phyloP scores from a whole-genome alignment of 345 rosid species.

The Brassica rapa region DNA sequence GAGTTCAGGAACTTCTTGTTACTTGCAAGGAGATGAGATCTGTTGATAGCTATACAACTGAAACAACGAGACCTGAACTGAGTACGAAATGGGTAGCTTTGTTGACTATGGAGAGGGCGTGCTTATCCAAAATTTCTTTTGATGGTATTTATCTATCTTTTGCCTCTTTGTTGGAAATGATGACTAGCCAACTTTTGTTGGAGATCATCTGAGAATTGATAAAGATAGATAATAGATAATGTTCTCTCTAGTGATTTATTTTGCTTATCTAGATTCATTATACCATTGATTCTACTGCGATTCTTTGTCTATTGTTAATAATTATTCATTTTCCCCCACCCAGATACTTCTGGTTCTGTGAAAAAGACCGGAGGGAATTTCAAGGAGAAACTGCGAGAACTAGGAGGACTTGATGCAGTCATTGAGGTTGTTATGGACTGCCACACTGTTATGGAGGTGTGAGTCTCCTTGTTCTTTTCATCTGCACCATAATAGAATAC shows the following conservation, averaged over 20 bases:
- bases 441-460: constrained; percentile 79
- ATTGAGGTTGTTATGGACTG: constrained; percentile 74
- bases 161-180: not conserved
- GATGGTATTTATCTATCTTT: constrained; percentile 61
- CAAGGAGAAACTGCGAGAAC: constrained; percentile 83
- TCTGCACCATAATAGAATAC: constrained; percentile 29
- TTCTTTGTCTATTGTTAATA: constrained; percentile 2
- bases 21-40: constrained; percentile 69
- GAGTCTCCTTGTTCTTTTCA: constrained; percentile 42
- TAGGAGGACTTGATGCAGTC: constrained; percentile 90
- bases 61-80: constrained; percentile 69
- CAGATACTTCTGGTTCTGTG: constrained; percentile 73
- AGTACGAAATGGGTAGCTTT: constrained; percentile 80
- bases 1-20: constrained; percentile 70
- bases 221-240: not conserved
- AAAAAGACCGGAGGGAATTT: constrained; percentile 75
- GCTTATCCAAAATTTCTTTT: constrained; percentile 77
- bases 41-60: constrained; percentile 37
- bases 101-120: constrained; percentile 84
- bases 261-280: not conserved
- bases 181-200: not conserved
- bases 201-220: not conserved
- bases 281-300: constrained; percentile 3
- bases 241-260: not conserved
- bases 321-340: constrained; percentile 25